Base-by-base conservation (phyloP, 2,329 filamentous ascomycete genomes). In the Diaporthe sp. region DNA sequence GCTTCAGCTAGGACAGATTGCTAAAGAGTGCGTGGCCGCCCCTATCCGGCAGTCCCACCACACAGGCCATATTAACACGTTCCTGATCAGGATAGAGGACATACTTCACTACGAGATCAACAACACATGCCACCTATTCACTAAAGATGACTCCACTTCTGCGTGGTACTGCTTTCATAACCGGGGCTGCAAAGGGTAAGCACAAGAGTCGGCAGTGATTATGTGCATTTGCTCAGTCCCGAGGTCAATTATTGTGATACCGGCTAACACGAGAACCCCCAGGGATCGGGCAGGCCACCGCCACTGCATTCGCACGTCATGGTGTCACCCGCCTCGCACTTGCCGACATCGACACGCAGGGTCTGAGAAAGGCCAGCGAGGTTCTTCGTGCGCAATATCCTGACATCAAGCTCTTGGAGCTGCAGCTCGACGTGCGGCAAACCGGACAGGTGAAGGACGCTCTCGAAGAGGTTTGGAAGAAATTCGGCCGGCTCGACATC, bases 161-260 rank as follows among this genome's bases (percentile, higher is more conserved):
- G 4, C 61, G 61, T 22, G 61, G 61, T 22, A 22, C 30, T 38
- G 61, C 61, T 25, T 67, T 67, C 30, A 67, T 67, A 25, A 67
- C 61, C 45, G 61, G 61, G 45, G 61, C 61, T 25, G 61, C 61
- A 2, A 67, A 67, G 22, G 61, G 61, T 67, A 38, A 52, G 61
- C 22, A 22, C 28, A 12, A 22, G 22, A 25, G 3, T 17, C 8
- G 13, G 22, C 3, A 25, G 19, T 17, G 30, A 4, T 50, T 35
- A 6, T 6, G 42, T 17, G 28, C 28, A 30, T 4, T 15, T 17
- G 6, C 35, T 42, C 42, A n/a, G 3, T 50, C 28, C 19, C 30
- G 25, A 13, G 13, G n/a, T 45, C 57, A 19, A 42, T 22, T 2
- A 22, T 25, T 1, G 5, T 1, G 2, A 9, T 17, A 38, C 2